phyloP scores from a whole-genome alignment of 2,329 filamentous ascomycete genomes.

The Trichophyton equinum region DNA sequence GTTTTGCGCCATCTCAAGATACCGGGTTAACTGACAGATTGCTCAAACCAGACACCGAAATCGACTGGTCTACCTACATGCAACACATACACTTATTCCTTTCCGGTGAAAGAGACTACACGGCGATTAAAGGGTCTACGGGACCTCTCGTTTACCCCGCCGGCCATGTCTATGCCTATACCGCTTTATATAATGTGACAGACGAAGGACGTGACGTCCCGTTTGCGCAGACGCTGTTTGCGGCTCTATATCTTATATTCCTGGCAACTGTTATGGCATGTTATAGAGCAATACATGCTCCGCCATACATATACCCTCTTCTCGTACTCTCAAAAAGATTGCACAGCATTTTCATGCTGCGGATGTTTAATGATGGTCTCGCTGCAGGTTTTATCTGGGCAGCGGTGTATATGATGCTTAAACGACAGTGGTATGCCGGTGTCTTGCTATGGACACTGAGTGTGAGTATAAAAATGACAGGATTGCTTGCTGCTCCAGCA shows the following conservation, averaged over 20 bases:
- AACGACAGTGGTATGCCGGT: conserved; percentile 58
- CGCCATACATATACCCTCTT: conserved; percentile 76
- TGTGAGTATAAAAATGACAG: conserved; percentile 87
- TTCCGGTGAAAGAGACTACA: conserved; percentile 78
- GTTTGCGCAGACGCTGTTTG: conserved; percentile 75
- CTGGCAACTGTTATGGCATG: conserved; percentile 67
- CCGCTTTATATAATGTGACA: conserved; percentile 64
- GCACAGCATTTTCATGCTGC: conserved; percentile 83
- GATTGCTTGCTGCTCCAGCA: conserved; percentile 71
- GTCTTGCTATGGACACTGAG: conserved; percentile 63
- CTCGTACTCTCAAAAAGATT: conserved; percentile 81
- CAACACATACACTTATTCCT: conserved; percentile 72
- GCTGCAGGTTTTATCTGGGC: conserved; percentile 72
- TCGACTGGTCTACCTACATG: conserved; percentile 97
- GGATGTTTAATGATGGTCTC: conserved; percentile 93
- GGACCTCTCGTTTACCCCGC: conserved; percentile 93
- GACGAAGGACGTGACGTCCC: conserved; percentile 62
- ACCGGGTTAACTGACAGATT: conserved; percentile 8
- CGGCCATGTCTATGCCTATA: conserved; percentile 85
- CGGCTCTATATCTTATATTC: conserved; percentile 61
- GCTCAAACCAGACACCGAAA: conserved; percentile 67
- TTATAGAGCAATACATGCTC: conserved; percentile 46
- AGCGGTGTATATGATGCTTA: conserved; percentile 67
- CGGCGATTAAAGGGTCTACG: conserved; percentile 70
- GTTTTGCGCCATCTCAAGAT: neutral